A percentile compares a stretch with the other conserved stretches of the same genome.
Conservation (phyloP, 2,329 filamentous ascomycete genomes). For the Colletotrichum coccodes region DNA sequence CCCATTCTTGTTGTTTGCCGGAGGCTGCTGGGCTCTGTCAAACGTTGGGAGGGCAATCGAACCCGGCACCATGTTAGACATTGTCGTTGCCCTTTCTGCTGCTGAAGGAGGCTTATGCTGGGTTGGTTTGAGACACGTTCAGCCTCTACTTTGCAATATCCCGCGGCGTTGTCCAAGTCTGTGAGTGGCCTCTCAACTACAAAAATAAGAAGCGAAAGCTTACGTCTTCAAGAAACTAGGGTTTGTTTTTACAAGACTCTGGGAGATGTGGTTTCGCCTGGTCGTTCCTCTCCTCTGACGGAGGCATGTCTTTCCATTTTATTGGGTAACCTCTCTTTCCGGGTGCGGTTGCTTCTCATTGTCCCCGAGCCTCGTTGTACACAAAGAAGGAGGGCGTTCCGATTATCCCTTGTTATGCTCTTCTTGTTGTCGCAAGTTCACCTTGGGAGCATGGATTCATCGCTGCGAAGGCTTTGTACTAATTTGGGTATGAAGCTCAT, state of each 20-base stretch:
- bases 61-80: conserved; percentile 10
- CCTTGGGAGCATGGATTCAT: neutral
- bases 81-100: neutral
- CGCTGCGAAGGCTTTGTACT: neutral
- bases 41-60: conserved; percentile 18
- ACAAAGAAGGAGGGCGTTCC: neutral
- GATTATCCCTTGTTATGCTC: neutral
- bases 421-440: neutral
- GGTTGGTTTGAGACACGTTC: neutral
- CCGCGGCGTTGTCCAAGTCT: neutral
- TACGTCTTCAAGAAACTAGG: neutral
- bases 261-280: neutral
- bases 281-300: neutral
- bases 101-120: neutral
- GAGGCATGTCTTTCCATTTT: neutral
- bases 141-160: neutral
- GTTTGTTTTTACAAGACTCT: neutral
- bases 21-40: neutral
- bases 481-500: neutral
- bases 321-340: neutral
- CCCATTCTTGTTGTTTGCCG: neutral
- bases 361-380: neutral
- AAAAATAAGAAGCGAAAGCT: neutral
- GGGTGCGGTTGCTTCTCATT: neutral
- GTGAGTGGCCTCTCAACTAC: neutral